Evolutionary conservation across 1,284 basidiomycete genomes (phyloP).

Genomic region (Cutaneotrichosporon sp.): DNA sequence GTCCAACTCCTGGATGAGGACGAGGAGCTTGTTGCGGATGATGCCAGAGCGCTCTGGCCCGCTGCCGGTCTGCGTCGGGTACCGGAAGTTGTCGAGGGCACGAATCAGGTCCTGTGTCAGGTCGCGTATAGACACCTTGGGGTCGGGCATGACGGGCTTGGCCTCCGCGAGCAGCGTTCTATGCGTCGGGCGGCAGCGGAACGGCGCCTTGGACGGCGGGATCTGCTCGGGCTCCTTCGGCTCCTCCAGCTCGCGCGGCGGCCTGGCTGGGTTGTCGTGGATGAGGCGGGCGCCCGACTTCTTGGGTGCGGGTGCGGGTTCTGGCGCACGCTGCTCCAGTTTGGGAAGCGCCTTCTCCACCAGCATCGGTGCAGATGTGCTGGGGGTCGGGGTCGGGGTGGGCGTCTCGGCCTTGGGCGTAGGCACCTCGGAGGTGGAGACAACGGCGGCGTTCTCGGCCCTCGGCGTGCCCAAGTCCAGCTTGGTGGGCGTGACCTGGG

Average conservation of each 20-base stretch:
- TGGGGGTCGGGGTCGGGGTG: slow-evolving; percentile 5
- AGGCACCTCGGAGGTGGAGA: background rate
- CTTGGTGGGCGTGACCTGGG: slow-evolving; percentile 10
- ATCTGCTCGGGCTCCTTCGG: slow-evolving; percentile 17
- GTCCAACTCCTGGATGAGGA: slow-evolving; percentile 47
- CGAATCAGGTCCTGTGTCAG: slow-evolving; percentile 38
- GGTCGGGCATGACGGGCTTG: slow-evolving; percentile 32
- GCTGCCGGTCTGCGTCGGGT: slow-evolving; percentile 33
- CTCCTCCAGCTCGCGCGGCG: slow-evolving; percentile 22
- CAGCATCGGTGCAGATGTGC: slow-evolving; percentile 7
- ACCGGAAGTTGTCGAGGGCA: slow-evolving; percentile 34
- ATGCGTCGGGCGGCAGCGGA: slow-evolving; percentile 15
- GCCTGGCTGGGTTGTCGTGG: slow-evolving; percentile 19
- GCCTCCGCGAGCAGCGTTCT: slow-evolving; percentile 14
- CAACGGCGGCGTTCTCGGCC: background rate
- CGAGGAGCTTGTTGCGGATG: slow-evolving; percentile 47
- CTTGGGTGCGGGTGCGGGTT: background rate
- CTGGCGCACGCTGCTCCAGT: background rate
- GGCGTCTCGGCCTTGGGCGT: slow-evolving; percentile 10
- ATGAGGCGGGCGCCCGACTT: slow-evolving; percentile 1
- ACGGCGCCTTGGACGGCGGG: slow-evolving; percentile 22
- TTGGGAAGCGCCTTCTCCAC: slow-evolving; percentile 10
- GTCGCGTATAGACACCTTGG: slow-evolving; percentile 24
- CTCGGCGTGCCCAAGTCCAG: slow-evolving; percentile 11
- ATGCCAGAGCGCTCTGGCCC: slow-evolving; percentile 45